These are phyloP conservation scores for Begonia fuchsioides DNA, from an alignment of 306 rosid species.

Conservation along the genomic window DNA sequence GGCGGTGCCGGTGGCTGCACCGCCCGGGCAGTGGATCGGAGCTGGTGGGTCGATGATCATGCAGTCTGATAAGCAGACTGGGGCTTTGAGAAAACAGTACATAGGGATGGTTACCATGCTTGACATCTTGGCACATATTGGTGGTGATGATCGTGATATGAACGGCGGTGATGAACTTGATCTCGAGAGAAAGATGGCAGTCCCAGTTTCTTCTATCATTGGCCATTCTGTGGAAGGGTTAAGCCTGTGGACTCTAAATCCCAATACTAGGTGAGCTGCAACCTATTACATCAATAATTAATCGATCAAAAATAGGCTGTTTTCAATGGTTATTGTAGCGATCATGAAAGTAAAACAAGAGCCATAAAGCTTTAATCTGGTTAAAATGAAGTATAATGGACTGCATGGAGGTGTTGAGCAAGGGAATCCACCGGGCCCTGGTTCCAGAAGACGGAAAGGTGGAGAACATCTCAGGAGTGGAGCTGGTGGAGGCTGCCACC, in stretches of 20 bases:
- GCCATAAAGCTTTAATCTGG: too few relatives aligned
- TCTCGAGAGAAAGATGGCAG: conserved; percentile 56
- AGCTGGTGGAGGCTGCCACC: conserved; percentile 57
- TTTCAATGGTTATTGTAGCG: too few relatives aligned
- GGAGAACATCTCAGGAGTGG: conserved; percentile 39
- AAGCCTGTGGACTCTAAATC: conserved; percentile 80
- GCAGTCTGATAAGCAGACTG: conserved; percentile 60
- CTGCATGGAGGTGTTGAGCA: conserved; percentile 92
- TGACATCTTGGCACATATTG: conserved; percentile 67
- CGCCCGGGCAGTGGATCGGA: conserved; percentile 92
- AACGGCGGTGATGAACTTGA: conserved; percentile 13
- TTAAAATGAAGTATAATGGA: conserved; percentile 35
- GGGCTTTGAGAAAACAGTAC: conserved; percentile 51
- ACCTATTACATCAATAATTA: too few relatives aligned
- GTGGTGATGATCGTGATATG: conserved; percentile 37
- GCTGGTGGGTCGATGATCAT: conserved; percentile 86
- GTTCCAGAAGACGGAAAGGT: conserved; percentile 49
- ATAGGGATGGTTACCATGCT: conserved; percentile 91
- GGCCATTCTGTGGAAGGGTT: conserved; percentile 67
- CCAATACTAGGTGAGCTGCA: conserved; percentile 46
- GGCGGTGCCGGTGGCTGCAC: conserved; percentile 84
- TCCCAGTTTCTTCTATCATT: conserved; percentile 45
- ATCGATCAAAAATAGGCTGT: too few relatives aligned
- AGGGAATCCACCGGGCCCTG: conserved; percentile 75
- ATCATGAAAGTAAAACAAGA: too few relatives aligned